Conservation (phyloP, 2,329 filamentous ascomycete genomes). For the Verticillium tricorpus region DNA sequence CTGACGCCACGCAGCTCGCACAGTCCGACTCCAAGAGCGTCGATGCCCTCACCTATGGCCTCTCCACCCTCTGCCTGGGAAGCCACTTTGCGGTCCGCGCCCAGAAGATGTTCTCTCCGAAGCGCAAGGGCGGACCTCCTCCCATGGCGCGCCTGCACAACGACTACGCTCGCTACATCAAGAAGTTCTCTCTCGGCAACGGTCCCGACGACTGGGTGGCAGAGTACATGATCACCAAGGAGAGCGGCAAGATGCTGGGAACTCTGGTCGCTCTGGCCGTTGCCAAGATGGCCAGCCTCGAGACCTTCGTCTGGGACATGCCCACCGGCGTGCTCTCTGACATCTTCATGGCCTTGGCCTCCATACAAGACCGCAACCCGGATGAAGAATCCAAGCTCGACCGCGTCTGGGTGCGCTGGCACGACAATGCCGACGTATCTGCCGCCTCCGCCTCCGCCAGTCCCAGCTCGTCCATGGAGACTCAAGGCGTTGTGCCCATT, state of each 20-base stretch:
- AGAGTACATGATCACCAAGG: conserved; percentile 77
- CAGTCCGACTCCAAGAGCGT: conserved; percentile 67
- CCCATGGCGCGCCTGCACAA: conserved; percentile 34
- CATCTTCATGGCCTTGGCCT: conserved; percentile 74
- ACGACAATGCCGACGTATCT: conserved; percentile 60
- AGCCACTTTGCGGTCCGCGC: conserved; percentile 37
- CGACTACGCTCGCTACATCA: conserved; percentile 72
- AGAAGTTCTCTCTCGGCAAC: conserved; percentile 82
- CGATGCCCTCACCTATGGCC: conserved; percentile 76
- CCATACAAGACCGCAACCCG: conserved; percentile 57
- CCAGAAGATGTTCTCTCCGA: conserved; percentile 25
- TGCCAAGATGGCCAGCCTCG: conserved; percentile 76
- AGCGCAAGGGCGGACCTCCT: background rate
- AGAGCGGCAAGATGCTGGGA: conserved; percentile 84
- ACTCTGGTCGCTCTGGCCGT: conserved; percentile 75
- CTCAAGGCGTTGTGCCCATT: conserved; percentile 18
- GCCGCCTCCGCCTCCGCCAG: conserved; percentile 26
- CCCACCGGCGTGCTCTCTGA: conserved; percentile 77
- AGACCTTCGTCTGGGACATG: conserved; percentile 87
- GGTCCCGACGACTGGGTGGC: conserved; percentile 73
- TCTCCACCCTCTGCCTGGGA: conserved; percentile 74
- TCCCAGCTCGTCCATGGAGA: conserved; percentile 12
- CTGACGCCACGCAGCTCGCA: conserved; percentile 57
- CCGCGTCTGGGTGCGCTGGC: conserved; percentile 76
- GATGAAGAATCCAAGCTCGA: conserved; percentile 62